Evolutionary conservation across 257 asterid species (phyloP).

Genomic region (Solanum gracilifrons): DNA sequence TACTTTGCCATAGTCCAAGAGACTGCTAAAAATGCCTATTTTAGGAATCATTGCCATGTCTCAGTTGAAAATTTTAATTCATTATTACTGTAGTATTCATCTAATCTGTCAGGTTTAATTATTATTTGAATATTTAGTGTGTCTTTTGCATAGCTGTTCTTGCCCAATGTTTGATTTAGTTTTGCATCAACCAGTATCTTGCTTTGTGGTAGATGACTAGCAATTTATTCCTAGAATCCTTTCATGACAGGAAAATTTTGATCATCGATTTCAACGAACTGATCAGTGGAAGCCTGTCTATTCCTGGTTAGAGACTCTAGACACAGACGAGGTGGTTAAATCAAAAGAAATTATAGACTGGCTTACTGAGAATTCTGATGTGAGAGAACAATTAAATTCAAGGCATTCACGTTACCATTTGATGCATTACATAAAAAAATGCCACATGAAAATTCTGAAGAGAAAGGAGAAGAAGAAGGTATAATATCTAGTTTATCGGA

Average conservation of each 20-base stretch:
- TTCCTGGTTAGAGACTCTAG: conserved; percentile 77
- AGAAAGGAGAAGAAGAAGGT: conserved; percentile 70
- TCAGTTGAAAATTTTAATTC: background rate
- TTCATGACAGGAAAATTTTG: conserved; percentile 30
- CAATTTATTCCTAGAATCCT: background rate
- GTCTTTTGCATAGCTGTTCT: background rate
- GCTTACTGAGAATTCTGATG: conserved; percentile 62
- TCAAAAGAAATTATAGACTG: conserved; percentile 78
- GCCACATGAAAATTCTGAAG: conserved; percentile 85
- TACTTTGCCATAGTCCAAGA: background rate
- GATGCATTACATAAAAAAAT: conserved; percentile 87
- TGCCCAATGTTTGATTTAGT: background rate
- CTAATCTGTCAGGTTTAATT: background rate
- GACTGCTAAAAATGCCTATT: background rate
- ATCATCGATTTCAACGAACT: conserved; percentile 93
- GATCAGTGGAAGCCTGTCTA: conserved; percentile 95
- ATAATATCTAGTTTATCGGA: background rate
- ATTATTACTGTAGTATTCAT: background rate
- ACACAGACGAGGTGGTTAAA: conserved; percentile 67
- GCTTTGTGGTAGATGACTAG: background rate
- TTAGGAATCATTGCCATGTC: background rate
- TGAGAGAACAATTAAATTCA: conserved; percentile 63
- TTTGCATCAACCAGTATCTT: background rate
- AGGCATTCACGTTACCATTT: conserved; percentile 92
- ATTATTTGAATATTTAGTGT: background rate